These are phyloP conservation scores for Paramecium caudatum DNA, from an alignment of 73 alveolate genomes.

Conservation along the genomic window DNA sequence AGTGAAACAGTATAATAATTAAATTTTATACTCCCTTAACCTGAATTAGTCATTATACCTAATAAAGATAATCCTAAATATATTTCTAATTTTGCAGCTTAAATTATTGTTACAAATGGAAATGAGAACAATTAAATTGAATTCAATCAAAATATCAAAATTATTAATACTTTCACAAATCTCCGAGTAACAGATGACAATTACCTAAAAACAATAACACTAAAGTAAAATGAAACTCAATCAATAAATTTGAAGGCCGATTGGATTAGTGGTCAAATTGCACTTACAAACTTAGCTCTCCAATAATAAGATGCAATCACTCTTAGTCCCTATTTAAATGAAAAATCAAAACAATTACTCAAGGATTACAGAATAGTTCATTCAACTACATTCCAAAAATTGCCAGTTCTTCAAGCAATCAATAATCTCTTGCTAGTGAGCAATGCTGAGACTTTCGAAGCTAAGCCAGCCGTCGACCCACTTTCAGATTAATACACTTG, in stretches of 20 bases:
- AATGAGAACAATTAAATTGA: neutral
- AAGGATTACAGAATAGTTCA: neutral
- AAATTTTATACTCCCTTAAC: neutral
- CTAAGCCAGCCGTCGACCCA: neutral
- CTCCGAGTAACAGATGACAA: neutral
- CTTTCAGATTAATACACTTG: neutral
- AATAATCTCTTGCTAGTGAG: neutral
- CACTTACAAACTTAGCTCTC: neutral
- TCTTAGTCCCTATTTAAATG: neutral
- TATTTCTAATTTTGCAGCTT: neutral
- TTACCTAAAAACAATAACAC: neutral
- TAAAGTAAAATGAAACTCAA: neutral
- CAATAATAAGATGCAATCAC: neutral
- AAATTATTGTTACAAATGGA: neutral
- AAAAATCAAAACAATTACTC: neutral
- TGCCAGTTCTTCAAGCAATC: neutral
- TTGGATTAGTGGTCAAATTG: neutral
- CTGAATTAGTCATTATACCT: neutral
- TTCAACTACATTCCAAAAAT: neutral
- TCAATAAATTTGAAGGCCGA: neutral
- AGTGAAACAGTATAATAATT: slow-evolving; percentile 2
- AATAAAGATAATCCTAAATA: neutral
- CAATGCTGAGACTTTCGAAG: neutral
- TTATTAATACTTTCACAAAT: neutral
- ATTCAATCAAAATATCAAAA: neutral